Percentiles rank a stretch among this genome's conserved stretches.
Evolutionary conservation across 768 basidiomycete species (phyloP).

Genomic region (Podaxis sp.): DNA sequence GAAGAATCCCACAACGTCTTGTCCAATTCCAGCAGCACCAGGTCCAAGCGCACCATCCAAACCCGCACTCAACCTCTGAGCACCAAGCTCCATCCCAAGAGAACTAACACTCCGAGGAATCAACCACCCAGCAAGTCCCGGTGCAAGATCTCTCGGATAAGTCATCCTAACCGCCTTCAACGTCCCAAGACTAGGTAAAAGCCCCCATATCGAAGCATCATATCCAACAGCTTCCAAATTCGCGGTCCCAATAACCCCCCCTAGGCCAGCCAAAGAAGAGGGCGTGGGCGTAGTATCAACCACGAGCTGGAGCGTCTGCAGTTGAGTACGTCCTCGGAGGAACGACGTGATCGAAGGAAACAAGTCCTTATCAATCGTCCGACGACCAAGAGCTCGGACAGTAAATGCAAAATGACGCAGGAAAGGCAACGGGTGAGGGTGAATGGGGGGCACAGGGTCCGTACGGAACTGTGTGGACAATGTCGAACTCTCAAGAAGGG

Average conservation of each 20-base stretch:
- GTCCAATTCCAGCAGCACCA: not conserved
- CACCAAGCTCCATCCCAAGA: slow-evolving; percentile 38
- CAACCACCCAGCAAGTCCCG: slow-evolving; percentile 63
- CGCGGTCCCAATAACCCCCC: slow-evolving; percentile 58
- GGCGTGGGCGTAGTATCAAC: slow-evolving; percentile 44
- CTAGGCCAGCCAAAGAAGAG: slow-evolving; percentile 56
- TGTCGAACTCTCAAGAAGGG: slow-evolving; percentile 46
- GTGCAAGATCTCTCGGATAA: slow-evolving; percentile 59
- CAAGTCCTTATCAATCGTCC: slow-evolving; percentile 52
- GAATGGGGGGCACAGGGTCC: slow-evolving; percentile 8
- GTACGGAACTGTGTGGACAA: slow-evolving; percentile 42
- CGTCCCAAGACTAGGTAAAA: slow-evolving; percentile 52
- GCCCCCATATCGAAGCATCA: slow-evolving; percentile 68
- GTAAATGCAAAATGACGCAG: slow-evolving; percentile 61
- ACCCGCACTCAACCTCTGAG: slow-evolving; percentile 32
- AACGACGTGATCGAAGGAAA: slow-evolving; percentile 70
- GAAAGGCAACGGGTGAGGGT: slow-evolving; percentile 35
- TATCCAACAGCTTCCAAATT: slow-evolving; percentile 54
- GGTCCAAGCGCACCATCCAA: slow-evolving; percentile 37
- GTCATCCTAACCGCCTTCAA: slow-evolving; percentile 55
- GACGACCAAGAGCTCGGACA: slow-evolving; percentile 37
- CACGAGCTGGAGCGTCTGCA: slow-evolving; percentile 51
- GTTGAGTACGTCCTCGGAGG: slow-evolving; percentile 46
- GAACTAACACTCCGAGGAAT: slow-evolving; percentile 52
- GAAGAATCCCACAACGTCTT: slow-evolving; percentile 3